Evolutionary conservation across 306 rosid species (phyloP).

Genomic region (Casuarina glauca): DNA sequence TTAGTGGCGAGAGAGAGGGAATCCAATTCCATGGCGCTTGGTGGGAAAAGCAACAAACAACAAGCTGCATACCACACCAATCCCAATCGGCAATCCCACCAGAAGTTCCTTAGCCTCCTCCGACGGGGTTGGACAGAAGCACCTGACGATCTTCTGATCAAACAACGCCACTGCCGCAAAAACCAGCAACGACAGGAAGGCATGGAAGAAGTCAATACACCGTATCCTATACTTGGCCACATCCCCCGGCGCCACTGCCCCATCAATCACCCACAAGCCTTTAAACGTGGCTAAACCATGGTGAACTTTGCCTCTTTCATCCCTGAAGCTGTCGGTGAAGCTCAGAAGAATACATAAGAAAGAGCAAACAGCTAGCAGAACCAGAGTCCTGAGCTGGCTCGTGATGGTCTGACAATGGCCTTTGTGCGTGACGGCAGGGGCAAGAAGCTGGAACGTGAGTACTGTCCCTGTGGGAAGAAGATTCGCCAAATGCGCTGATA

Average conservation of each 20-base stretch:
- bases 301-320: conserved; percentile 57
- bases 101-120: conserved; percentile 55
- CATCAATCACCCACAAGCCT: conserved; percentile 80
- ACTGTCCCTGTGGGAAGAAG: conserved; percentile 82
- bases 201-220: conserved; percentile 73
- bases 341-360: conserved; percentile 56
- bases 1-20: conserved; percentile 62
- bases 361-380: conserved; percentile 53
- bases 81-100: conserved; percentile 53
- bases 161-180: conserved; percentile 65
- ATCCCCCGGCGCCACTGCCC: conserved; percentile 31
- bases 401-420: conserved; percentile 49
- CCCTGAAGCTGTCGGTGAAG: conserved; percentile 74
- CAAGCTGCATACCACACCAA: conserved; percentile 67
- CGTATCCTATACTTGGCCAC: conserved; percentile 45
- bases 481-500: conserved; percentile 64
- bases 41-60: conserved; percentile 63
- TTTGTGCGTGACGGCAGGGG: conserved; percentile 59
- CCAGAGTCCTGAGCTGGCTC: conserved; percentile 43
- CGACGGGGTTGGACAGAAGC: conserved; percentile 74
- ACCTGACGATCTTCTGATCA: conserved; percentile 64
- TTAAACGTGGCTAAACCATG: conserved; percentile 58
- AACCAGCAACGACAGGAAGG: conserved; percentile 59
- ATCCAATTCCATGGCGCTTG: conserved; percentile 82
- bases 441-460: conserved; percentile 54